Evolutionary conservation across 805 yeast species (phyloP), one percentile per base, ranked within the genome.

Genomic region (Ogataea degrootiae): DNA sequence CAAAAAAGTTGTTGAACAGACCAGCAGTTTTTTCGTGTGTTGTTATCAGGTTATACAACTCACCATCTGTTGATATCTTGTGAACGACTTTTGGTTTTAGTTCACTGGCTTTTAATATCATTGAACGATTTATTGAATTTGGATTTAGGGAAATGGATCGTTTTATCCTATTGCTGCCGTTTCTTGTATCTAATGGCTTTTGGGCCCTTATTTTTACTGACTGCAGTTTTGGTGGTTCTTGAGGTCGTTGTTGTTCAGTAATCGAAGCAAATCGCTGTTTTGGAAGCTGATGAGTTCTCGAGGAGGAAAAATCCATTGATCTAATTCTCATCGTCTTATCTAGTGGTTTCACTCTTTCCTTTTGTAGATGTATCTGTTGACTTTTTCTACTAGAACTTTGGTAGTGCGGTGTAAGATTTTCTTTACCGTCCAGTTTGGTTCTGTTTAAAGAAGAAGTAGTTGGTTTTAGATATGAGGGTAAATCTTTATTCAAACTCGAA

Each of bases 401-500:
- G 7, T 23, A 2, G 19, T 15, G 14, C 11, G 39, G 37, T 36
- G 36, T 38, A 23, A 37, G 40, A 40, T 58, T 58, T 37, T 58
- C 62, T 35, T 58, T 58, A 3, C 49, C 60, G 12, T 44, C 34
- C 2, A 22, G 11, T 34, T 39, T 43, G 14, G 49, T 29, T 39
- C 52, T 41, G 33, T 47, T 49, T 6, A 54, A 23, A 11, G 60
- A 58, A 7, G 62, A 47, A 11, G 37, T 36, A 0, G 62, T 58
- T 5, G 62, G 62, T 35, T 54, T 48, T 19, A 57, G 37, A 35
- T 58, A 58, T 19, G 60, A 54, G 2, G 58, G 60, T 12, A 23
- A 36, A 33, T 41, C 50, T 38, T 22, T 50, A 44, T 47, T 38
- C 19, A 35, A 41, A 14, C 42, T 50, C 9, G 39, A 21, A 6